Percentiles rank a stretch among this genome's conserved stretches.
Evolutionary conservation across 106 monocot genomes (phyloP).

Genomic region (Apostasia shenzhenica): DNA sequence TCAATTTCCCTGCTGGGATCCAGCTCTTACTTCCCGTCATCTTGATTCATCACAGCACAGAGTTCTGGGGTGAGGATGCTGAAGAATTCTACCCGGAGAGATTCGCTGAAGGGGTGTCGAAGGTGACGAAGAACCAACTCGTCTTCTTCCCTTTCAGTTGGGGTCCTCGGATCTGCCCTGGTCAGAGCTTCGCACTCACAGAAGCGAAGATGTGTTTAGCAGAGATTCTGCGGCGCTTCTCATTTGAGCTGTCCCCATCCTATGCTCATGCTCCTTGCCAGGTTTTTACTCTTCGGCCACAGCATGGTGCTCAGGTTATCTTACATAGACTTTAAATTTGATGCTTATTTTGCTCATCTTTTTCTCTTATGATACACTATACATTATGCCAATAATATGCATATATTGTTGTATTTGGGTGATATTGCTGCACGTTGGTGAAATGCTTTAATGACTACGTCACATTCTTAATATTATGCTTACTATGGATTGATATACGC

Average conservation of each 20-base stretch:
- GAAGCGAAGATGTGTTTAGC: constrained; percentile 2
- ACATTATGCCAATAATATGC: too few relatives aligned
- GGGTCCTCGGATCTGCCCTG: neutral
- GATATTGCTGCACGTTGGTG: too few relatives aligned
- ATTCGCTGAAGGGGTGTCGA: neutral
- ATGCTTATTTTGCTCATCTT: too few relatives aligned
- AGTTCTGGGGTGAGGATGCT: constrained; percentile 3
- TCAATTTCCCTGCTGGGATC: neutral
- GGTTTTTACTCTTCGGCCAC: constrained; percentile 9
- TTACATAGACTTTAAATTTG: neutral
- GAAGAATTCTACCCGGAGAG: constrained; percentile 1
- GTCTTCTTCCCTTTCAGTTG: neutral
- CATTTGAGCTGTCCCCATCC: constrained; percentile 11
- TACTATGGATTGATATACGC: too few relatives aligned
- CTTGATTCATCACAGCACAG: constrained; percentile 1
- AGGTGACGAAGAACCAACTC: neutral
- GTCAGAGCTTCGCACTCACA: too few relatives aligned
- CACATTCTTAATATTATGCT: too few relatives aligned
- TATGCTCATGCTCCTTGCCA: constrained; percentile 10
- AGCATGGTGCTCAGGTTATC: constrained; percentile 7
- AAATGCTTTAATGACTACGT: too few relatives aligned
- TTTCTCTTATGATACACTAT: too few relatives aligned
- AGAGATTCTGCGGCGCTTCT: constrained; percentile 6
- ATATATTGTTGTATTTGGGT: too few relatives aligned
- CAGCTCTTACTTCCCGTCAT: neutral